A percentile compares a stretch with the other conserved stretches of the same genome.
Evolutionary conservation across 2,329 filamentous ascomycete genomes (phyloP).

Genomic region (Ascosphaera aggregata): DNA sequence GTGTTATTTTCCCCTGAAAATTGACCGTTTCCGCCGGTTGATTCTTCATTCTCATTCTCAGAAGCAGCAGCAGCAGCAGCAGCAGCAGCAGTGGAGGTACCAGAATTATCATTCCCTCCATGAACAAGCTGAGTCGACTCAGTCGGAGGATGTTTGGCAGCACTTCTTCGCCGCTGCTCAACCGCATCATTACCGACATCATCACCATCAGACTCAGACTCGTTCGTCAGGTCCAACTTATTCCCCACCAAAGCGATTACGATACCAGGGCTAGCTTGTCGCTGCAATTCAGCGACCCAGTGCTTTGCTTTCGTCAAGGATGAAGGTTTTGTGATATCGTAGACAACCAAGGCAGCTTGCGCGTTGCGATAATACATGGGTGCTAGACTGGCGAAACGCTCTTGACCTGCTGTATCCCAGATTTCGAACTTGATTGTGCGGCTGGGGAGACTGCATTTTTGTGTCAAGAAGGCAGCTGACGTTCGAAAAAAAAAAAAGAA

Average conservation of each 20-base stretch:
- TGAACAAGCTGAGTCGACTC: no score
- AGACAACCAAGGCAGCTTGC: conserved; percentile 89
- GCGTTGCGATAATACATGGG: conserved; percentile 98
- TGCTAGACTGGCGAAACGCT: conserved; percentile 96
- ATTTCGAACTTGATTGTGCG: conserved; percentile 99
- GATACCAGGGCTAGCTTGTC: conserved; percentile 96
- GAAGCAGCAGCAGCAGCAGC: conserved; percentile 57
- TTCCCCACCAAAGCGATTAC: conserved; percentile 99
- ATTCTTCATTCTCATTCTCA: conserved; percentile 58
- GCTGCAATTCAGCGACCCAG: conserved; percentile 96
- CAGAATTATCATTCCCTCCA: no score
- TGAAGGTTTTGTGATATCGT: conserved; percentile 99
- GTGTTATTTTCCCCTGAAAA: conserved; percentile 16
- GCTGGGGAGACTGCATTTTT: conserved; percentile 91
- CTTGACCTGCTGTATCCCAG: conserved; percentile 98
- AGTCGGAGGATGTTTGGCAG: no score
- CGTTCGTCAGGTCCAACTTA: conserved; percentile 96
- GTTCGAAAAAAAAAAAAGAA: not conserved
- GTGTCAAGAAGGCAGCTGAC: conserved; percentile 83
- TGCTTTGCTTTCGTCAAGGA: conserved; percentile 98
- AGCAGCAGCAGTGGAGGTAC: conserved; percentile 1
- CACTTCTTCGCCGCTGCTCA: no score
- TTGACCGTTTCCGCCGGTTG: conserved; percentile 22
- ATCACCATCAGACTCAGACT: no score
- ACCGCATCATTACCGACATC: no score